phyloP scores from a whole-genome alignment of 257 asterid species.

The Prunella vulgaris region DNA sequence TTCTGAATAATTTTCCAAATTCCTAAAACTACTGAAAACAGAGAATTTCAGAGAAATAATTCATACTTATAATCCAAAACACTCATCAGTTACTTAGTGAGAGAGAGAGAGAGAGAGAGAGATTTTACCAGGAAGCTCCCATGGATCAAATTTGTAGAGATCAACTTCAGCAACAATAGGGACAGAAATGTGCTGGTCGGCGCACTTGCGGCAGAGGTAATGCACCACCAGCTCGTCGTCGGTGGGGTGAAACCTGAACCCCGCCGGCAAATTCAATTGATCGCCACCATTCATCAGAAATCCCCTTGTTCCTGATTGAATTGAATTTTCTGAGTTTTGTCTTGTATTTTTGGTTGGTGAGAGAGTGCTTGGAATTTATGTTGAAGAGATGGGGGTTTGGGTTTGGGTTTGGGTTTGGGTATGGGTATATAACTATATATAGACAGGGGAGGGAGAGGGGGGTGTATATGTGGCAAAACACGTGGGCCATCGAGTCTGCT shows the following conservation, averaged over 20 bases:
- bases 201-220: conserved; percentile 55
- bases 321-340: neutral
- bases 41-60: neutral
- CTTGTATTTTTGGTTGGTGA: neutral
- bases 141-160: conserved; percentile 52
- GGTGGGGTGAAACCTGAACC: conserved; percentile 57
- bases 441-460: neutral
- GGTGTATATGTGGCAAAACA: neutral
- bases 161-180: conserved; percentile 52
- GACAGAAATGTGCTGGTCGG: conserved; percentile 33
- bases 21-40: neutral
- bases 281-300: conserved; percentile 40
- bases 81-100: neutral
- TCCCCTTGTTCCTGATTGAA: neutral
- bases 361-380: conserved; percentile 6
- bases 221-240: conserved; percentile 56
- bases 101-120: neutral
- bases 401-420: neutral
- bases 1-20: neutral
- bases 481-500: conserved; percentile 37
- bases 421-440: neutral
- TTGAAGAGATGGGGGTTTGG: conserved; percentile 18
- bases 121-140: conserved; percentile 48
- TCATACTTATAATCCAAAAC: neutral
- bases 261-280: conserved; percentile 49